Evolutionary conservation across 768 basidiomycete genomes (phyloP).

Genomic region (Lactarius indigo): DNA sequence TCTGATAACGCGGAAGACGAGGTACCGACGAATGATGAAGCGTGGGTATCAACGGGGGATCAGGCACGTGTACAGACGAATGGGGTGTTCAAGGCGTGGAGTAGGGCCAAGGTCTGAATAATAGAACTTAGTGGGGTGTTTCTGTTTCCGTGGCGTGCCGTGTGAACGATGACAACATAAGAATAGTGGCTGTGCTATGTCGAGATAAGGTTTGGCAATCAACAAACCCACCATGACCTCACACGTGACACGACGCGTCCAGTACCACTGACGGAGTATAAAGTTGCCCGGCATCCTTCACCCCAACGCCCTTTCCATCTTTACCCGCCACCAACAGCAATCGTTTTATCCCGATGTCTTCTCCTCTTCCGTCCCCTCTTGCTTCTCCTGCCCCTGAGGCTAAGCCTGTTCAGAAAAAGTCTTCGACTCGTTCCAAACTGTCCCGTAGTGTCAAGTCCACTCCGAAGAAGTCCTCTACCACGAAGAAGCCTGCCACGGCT

Average conservation of each 20-base stretch:
- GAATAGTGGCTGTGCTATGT: conserved; percentile 19
- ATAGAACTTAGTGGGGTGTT: not conserved
- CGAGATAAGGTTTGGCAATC: conserved; percentile 26
- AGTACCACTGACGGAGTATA: conserved; percentile 21
- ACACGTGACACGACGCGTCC: conserved; percentile 27
- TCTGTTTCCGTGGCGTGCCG: not conserved
- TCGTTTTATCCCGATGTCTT: conserved; percentile 15
- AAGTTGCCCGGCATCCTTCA: conserved; percentile 17
- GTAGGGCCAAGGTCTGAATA: not conserved
- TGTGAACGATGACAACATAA: not conserved
- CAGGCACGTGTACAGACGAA: conserved; percentile 35
- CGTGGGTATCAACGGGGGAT: conserved; percentile 34
- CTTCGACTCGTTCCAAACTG: conserved; percentile 12
- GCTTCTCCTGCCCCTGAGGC: conserved; percentile 15
- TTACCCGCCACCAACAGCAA: not conserved
- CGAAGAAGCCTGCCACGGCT: conserved; percentile 19
- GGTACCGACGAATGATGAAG: conserved; percentile 23
- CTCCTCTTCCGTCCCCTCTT: conserved; percentile 22
- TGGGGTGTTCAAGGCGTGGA: conserved; percentile 36
- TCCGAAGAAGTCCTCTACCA: conserved; percentile 21
- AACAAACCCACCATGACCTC: conserved; percentile 18
- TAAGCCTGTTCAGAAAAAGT: conserved; percentile 11
- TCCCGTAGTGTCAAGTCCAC: conserved; percentile 22
- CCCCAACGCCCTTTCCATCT: conserved; percentile 13
- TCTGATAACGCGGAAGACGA: conserved; percentile 36